Conservation (phyloP, 805 yeast genomes). For the Kregervanrija fluxuum region DNA sequence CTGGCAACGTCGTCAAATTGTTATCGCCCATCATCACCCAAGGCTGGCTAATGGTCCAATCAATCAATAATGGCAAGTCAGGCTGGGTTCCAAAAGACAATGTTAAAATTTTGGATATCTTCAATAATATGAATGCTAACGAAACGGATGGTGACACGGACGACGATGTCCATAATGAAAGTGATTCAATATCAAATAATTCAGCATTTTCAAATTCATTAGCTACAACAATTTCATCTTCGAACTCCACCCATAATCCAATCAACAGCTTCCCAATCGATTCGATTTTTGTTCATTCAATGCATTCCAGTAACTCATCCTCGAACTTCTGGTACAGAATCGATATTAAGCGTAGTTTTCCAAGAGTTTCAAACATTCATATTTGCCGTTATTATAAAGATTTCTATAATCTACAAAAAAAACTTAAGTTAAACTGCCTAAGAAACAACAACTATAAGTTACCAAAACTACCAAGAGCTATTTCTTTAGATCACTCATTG, state of each 20-base stretch:
- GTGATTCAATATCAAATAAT: neutral
- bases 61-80: conserved; percentile 38
- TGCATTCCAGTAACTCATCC: conserved; percentile 1
- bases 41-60: conserved; percentile 52
- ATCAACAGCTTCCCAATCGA: neutral
- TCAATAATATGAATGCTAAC: neutral
- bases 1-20: conserved; percentile 48
- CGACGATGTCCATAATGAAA: too few relatives aligned
- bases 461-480: conserved; percentile 41
- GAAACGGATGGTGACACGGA: neutral
- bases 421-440: conserved; percentile 16
- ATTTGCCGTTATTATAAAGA: conserved; percentile 46
- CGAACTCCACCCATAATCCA: neutral
- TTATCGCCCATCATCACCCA: conserved; percentile 35
- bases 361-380: conserved; percentile 28
- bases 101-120: conserved; percentile 11
- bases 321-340: conserved; percentile 42
- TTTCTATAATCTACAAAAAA: conserved; percentile 38
- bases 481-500: conserved; percentile 30
- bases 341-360: conserved; percentile 24
- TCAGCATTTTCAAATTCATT: neutral
- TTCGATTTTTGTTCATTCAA: conserved; percentile 23
- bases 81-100: conserved; percentile 49
- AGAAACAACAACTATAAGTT: conserved; percentile 14
- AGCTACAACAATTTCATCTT: conserved; percentile 1